Evolutionary conservation across 805 yeast species (phyloP), one percentile per base, ranked within the genome.

Genomic region (Yamadazyma olivae): DNA sequence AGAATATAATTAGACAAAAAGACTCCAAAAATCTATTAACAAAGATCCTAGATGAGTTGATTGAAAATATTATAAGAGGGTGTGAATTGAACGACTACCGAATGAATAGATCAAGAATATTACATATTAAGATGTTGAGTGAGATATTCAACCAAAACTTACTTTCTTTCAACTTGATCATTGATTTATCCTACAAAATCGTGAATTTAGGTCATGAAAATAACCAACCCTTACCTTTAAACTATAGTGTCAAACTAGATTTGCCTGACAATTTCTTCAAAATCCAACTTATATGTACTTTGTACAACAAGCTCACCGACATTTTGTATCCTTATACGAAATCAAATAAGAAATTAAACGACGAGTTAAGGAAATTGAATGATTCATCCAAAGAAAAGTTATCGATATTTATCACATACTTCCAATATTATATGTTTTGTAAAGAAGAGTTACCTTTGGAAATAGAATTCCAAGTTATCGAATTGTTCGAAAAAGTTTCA

Each of bases 381-480:
- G 20, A 17, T 25, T 23, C 16, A 6, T 20, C 35, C 3, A 30
- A 46, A 34, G 29, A 45, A 36, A 21, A 37, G 13, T 43, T 56
- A 5, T 50, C 45, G 14, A 48, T 51, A 0, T 74, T 82, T 39
- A 46, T 81, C 39, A 67, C 68, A 18, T 81, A 77, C 45, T 79
- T 87, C 41, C 93, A 88, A 49, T 88, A 78, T 54, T 88, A 85
- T 51, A 55, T 75, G 4, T 74, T 70, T 54, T 72, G 81, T 21
- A 88, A 88, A 49, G 68, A 59, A 31, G 84, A 87, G 1, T 36
- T 84, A 12, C 88, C 95, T 0, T 64, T 70, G 42, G 93, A 83
- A 30, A 58, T 76, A 2, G 73, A 74, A 28, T 79, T 79, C 45
- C 68, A 67, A 32, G 45, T 85, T n/a, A 51, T 57, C 16, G 74